Percentiles rank a stretch among this genome's conserved stretches.
phyloP scores from a whole-genome alignment of 164 flowering plant species.

The Vitis amurensis region DNA sequence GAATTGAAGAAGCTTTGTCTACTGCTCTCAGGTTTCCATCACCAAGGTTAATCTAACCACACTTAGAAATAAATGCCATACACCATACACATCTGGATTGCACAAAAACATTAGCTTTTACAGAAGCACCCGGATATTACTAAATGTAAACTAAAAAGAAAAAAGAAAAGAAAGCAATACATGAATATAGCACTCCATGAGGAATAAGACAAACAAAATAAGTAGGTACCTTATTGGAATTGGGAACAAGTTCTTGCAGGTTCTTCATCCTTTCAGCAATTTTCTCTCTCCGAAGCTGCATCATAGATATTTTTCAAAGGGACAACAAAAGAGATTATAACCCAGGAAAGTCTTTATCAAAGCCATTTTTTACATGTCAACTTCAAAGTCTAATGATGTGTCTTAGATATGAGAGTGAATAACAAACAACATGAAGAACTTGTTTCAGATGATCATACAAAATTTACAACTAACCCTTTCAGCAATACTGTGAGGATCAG shows the following conservation, averaged over 20 bases:
- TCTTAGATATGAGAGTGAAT: not conserved
- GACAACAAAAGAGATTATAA: not conserved
- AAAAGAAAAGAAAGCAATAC: too few relatives aligned
- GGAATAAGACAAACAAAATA: not conserved
- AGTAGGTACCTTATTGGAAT: constrained; percentile 49
- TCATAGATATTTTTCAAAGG: not conserved
- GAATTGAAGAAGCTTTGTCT: not conserved
- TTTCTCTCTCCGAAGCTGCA: constrained; percentile 64
- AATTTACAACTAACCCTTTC: constrained; percentile 45
- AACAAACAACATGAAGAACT: not conserved
- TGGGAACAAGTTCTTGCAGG: constrained; percentile 67
- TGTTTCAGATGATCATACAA: not conserved
- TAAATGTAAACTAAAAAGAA: not conserved
- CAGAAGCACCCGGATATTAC: not conserved
- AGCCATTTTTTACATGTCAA: not conserved
- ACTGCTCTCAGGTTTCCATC: not conserved
- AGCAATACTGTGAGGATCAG: constrained; percentile 72
- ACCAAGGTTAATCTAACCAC: not conserved
- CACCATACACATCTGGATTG: not conserved
- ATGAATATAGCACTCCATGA: too few relatives aligned
- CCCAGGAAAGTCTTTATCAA: not conserved
- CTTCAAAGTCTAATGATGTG: not conserved
- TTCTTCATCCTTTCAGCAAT: constrained; percentile 66
- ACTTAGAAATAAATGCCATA: not conserved
- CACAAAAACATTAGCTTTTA: not conserved